Evolutionary conservation across 371 early-diverging fungal species (phyloP).

Genomic region (Mortierella sp.): DNA sequence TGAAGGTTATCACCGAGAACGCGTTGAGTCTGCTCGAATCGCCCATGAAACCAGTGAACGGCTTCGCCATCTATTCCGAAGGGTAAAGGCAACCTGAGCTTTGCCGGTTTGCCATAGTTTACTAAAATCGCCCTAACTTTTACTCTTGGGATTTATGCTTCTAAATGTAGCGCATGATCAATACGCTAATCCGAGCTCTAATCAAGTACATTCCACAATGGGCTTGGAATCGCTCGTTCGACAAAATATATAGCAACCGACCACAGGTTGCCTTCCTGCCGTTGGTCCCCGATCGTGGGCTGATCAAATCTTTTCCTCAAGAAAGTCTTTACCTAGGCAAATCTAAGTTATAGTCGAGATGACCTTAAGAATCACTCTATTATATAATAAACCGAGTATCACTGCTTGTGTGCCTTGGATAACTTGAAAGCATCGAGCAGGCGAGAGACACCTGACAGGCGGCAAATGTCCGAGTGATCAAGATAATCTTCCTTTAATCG

Average conservation of each 20-base stretch:
- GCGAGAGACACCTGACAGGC: no score
- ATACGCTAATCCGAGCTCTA: neutral
- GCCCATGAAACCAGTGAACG: constrained; percentile 23
- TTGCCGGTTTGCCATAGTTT: neutral
- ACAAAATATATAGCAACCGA: constrained; percentile 20
- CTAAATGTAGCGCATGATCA: neutral
- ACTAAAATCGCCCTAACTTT: neutral
- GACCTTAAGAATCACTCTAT: no score
- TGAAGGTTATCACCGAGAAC: constrained; percentile 15
- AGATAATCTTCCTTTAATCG: neutral
- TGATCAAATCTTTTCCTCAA: constrained; percentile 10
- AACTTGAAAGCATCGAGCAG: no score
- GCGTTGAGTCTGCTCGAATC: constrained; percentile 1
- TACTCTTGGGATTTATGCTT: neutral
- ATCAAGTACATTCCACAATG: constrained; percentile 20
- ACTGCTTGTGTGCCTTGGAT: no score
- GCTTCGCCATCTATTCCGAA: constrained; percentile 16
- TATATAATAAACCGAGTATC: no score
- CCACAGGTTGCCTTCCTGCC: constrained; percentile 30
- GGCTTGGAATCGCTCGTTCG: constrained; percentile 16
- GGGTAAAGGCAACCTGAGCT: constrained; percentile 1
- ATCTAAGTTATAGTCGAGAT: neutral
- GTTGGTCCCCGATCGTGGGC: constrained; percentile 1
- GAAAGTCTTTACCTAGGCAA: constrained; percentile 1
- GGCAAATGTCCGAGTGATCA: no score